Conservation (phyloP, 192 early-diverging fungal species). For the Martensiomyces pterosporus region DNA sequence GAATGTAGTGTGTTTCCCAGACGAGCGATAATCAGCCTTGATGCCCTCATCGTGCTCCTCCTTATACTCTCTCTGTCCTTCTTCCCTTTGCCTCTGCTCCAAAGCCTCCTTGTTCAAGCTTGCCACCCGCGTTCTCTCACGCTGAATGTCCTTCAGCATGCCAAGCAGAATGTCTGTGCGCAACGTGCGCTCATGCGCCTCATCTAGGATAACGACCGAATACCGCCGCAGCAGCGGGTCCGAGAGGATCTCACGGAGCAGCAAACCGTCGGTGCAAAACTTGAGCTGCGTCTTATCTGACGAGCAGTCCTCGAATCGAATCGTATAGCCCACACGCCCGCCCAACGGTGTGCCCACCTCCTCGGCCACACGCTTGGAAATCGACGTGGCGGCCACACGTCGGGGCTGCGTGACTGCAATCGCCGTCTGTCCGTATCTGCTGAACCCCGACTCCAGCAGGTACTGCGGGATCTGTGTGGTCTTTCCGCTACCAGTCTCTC, state of each 20-base stretch:
- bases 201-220: slow-evolving; percentile 87
- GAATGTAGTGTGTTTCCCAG: too few relatives aligned
- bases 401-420: slow-evolving; percentile 84
- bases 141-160: slow-evolving; percentile 86
- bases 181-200: slow-evolving; percentile 97
- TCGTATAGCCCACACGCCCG: slow-evolving; percentile 84
- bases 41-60: slow-evolving; percentile 12
- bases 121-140: slow-evolving; percentile 53
- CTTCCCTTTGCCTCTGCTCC: too few relatives aligned
- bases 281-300: slow-evolving; percentile 74
- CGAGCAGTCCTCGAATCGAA: slow-evolving; percentile 94
- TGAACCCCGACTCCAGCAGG: slow-evolving; percentile 65
- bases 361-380: slow-evolving; percentile 74
- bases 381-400: slow-evolving; percentile 77
- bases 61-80: slow-evolving; percentile 10
- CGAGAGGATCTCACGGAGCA: slow-evolving; percentile 83
- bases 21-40: too few relatives aligned
- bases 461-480: slow-evolving; percentile 95
- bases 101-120: slow-evolving; percentile 8
- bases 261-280: slow-evolving; percentile 96
- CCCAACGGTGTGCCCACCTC: slow-evolving; percentile 72
- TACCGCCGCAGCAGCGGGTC: slow-evolving; percentile 77
- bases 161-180: slow-evolving; percentile 97
- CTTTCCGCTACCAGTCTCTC: slow-evolving; percentile 79
- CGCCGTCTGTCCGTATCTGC: slow-evolving; percentile 52